phyloP scores from a whole-genome alignment of 371 early-diverging fungal genomes.

The Antonospora locustae region DNA sequence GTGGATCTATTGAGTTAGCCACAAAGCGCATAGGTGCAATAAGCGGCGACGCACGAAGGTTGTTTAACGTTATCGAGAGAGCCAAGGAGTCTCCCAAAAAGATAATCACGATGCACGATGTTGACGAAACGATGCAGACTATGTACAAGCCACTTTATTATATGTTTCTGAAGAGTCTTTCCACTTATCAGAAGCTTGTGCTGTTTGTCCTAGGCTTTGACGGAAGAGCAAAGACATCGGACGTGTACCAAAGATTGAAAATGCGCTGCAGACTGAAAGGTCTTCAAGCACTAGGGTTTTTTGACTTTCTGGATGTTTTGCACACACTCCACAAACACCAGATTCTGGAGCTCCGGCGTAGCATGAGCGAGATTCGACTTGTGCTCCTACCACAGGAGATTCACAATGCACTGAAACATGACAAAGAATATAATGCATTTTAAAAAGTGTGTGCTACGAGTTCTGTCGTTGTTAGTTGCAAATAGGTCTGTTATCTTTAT shows the following conservation, averaged over 20 bases:
- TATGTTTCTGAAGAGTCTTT: slow-evolving; percentile 29
- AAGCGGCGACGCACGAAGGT: slow-evolving; percentile 84
- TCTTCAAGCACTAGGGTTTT: slow-evolving; percentile 25
- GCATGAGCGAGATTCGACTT: slow-evolving; percentile 19
- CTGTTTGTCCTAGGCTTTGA: slow-evolving; percentile 13
- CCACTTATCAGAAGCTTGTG: slow-evolving; percentile 9
- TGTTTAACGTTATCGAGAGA: slow-evolving; percentile 71
- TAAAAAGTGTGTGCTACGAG: too few species aligned
- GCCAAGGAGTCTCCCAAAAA: slow-evolving; percentile 21
- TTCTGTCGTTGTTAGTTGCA: too few species aligned
- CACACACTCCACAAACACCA: slow-evolving; percentile 23
- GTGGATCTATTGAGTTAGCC: slow-evolving; percentile 73
- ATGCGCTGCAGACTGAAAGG: slow-evolving; percentile 20
- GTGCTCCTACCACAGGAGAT: slow-evolving; percentile 17
- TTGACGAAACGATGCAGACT: slow-evolving; percentile 21
- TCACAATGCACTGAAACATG: slow-evolving; percentile 11
- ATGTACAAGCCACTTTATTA: slow-evolving; percentile 29
- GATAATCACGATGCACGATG: slow-evolving; percentile 7
- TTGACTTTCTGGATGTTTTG: slow-evolving; percentile 35
- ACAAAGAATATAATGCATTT: slow-evolving; percentile 12
- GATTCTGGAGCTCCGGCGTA: slow-evolving; percentile 28
- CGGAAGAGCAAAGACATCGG: slow-evolving; percentile 5
- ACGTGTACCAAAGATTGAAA: slow-evolving; percentile 21
- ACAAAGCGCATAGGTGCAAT: slow-evolving; percentile 80
- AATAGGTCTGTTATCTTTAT: too few species aligned